Evolutionary conservation across 345 rosid species (phyloP).

Genomic region (Corymbia maculata): DNA sequence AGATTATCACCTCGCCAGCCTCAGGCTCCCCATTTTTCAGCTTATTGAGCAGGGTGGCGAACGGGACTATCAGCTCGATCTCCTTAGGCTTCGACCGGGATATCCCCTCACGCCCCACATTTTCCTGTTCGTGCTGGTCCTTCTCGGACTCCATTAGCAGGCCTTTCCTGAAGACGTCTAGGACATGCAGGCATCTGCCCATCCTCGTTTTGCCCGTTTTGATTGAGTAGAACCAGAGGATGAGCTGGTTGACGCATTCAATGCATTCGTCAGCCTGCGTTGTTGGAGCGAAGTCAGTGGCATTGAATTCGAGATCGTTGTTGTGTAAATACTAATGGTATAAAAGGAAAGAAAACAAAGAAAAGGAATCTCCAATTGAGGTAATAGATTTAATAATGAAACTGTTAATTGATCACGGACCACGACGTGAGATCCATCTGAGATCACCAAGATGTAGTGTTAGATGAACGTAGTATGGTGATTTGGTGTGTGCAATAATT

Average conservation of each 20-base stretch:
- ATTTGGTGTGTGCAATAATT: neutral
- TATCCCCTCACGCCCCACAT: too few relatives aligned
- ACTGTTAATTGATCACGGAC: neutral
- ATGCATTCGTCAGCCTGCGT: neutral
- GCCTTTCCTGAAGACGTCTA: neutral
- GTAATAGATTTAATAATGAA: neutral
- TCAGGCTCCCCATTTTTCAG: too few relatives aligned
- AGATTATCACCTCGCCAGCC: too few relatives aligned
- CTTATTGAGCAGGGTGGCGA: too few relatives aligned
- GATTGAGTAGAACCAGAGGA: neutral
- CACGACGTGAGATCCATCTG: rapidly evolving
- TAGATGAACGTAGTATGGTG: too few relatives aligned
- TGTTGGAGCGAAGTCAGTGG: neutral
- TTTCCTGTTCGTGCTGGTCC: neutral
- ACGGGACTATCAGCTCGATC: neutral
- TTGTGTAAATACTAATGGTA: neutral
- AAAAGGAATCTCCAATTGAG: neutral
- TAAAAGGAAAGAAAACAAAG: neutral
- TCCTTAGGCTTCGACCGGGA: neutral
- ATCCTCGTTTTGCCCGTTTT: rapidly evolving
- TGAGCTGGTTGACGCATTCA: neutral
- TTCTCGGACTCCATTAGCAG: neutral
- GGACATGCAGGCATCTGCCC: neutral
- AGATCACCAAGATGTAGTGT: neutral
- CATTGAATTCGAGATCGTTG: neutral